A percentile compares a stretch with the other conserved stretches of the same genome.
These are phyloP conservation scores for Chionographis japonica DNA, from an alignment of 106 monocot genomes.

Conservation along the genomic window DNA sequence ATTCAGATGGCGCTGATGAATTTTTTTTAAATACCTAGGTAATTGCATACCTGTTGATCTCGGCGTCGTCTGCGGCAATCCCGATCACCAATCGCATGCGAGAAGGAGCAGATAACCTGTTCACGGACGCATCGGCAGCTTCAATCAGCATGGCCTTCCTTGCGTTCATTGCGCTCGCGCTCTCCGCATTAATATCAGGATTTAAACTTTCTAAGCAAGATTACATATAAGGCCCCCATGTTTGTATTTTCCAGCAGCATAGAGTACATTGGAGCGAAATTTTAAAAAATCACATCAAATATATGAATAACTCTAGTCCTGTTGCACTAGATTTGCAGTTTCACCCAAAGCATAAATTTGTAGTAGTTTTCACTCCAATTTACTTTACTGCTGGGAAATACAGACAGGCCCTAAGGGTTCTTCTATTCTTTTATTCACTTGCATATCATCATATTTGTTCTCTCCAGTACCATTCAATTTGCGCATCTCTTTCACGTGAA, in stretches of 20 bases:
- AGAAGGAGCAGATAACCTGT: conserved; percentile 51
- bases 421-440: not conserved
- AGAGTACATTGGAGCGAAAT: too few species aligned
- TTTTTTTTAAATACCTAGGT: conserved; percentile 18
- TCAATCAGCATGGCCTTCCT: conserved; percentile 88
- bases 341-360: too few species aligned
- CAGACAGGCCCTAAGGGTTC: not conserved
- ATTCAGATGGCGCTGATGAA: too few species aligned
- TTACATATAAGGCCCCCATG: conserved; percentile 24
- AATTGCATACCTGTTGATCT: conserved; percentile 71
- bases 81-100: conserved; percentile 77
- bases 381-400: too few species aligned
- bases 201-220: conserved; percentile 69
- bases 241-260: not conserved
- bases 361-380: too few species aligned
- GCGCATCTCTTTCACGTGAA: not conserved
- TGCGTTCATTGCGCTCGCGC: conserved; percentile 45
- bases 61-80: conserved; percentile 67
- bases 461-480: not conserved
- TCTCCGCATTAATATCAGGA: conserved; percentile 62
- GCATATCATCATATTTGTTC: not conserved
- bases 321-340: too few species aligned
- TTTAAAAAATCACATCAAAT: too few species aligned
- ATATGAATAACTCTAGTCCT: too few species aligned
- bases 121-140: conserved; percentile 67